Percentiles rank a stretch among this genome's conserved stretches.
These are phyloP conservation scores for Amanita rubescens DNA, from an alignment of 768 basidiomycete species.

Conservation along the genomic window DNA sequence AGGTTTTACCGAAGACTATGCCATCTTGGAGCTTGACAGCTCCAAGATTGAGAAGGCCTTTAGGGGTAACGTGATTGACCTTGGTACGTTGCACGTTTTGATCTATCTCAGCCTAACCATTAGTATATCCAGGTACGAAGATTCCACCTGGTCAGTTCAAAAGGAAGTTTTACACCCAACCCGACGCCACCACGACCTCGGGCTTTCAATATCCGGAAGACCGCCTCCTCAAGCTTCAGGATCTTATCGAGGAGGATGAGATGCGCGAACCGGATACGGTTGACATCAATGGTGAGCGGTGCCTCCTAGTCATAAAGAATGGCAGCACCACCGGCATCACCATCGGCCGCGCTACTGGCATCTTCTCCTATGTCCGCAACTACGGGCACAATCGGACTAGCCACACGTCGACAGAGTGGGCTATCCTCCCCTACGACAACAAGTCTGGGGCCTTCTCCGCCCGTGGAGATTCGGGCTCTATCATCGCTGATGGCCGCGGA, in stretches of 20 bases:
- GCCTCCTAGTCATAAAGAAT: constrained; percentile 27
- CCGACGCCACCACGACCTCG: constrained; percentile 10
- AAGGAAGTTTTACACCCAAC: constrained; percentile 16
- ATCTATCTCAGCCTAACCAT: neutral
- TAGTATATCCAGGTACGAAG: constrained; percentile 22
- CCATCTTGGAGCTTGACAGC: constrained; percentile 6
- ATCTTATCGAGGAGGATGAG: constrained; percentile 16
- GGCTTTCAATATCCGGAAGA: constrained; percentile 23
- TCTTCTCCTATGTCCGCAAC: constrained; percentile 26
- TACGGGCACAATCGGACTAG: neutral
- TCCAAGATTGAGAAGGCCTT: constrained; percentile 18
- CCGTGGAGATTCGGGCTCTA: constrained; percentile 34
- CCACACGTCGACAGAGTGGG: constrained; percentile 23
- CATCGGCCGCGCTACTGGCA: constrained; percentile 26
- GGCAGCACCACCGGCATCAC: constrained; percentile 30
- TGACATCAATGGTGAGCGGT: constrained; percentile 23
- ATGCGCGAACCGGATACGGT: constrained; percentile 21
- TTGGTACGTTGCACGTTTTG: constrained; percentile 16
- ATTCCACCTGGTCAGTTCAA: constrained; percentile 16
- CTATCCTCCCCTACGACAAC: constrained; percentile 27
- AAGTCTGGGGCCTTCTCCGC: constrained; percentile 24
- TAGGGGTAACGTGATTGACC: constrained; percentile 17
- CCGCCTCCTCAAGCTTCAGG: constrained; percentile 23
- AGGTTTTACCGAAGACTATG: constrained; percentile 15
- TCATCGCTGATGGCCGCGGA: constrained; percentile 27